Conservation (phyloP, 164 flowering plant genomes). For the Nymphaea thermarum region DNA sequence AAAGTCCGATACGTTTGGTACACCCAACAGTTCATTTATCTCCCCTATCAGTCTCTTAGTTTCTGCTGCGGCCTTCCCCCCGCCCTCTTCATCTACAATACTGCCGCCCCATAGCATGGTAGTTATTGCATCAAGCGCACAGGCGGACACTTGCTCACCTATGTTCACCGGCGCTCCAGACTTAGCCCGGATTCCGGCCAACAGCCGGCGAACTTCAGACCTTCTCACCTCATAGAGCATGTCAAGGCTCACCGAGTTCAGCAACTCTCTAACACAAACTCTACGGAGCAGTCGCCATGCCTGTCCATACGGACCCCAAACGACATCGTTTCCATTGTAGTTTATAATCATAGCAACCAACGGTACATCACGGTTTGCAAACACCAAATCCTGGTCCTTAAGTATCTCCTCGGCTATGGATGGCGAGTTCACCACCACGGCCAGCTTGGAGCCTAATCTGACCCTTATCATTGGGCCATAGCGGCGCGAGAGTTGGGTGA, state of each 20-base stretch:
- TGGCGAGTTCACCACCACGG: constrained; percentile 30
- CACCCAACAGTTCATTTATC: constrained; percentile 21
- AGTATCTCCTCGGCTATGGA: constrained; percentile 26
- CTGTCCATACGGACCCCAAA: constrained; percentile 26
- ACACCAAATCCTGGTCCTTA: constrained; percentile 31
- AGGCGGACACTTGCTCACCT: too few relatives aligned
- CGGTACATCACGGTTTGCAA: constrained; percentile 39
- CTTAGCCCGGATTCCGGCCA: constrained; percentile 9
- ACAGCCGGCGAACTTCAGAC: constrained; percentile 17
- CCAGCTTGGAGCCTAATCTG: constrained; percentile 24
- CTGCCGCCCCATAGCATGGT: constrained; percentile 42
- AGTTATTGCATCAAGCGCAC: constrained; percentile 3
- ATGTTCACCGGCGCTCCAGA: constrained; percentile 24
- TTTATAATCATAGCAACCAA: constrained; percentile 12
- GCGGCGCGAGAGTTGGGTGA: constrained; percentile 2
- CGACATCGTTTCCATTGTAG: constrained; percentile 33
- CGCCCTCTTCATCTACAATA: constrained; percentile 19
- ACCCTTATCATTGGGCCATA: constrained; percentile 16
- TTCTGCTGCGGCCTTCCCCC: constrained; percentile 15
- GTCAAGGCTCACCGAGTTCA: constrained; percentile 22
- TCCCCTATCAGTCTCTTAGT: constrained; percentile 25
- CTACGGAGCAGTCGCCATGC: constrained; percentile 37
- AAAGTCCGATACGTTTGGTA: constrained; percentile 48
- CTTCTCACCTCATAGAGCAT: constrained; percentile 25
- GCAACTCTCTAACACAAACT: constrained; percentile 30